Evolutionary conservation across 306 rosid species (phyloP), one percentile per base, ranked within the genome.

Genomic region (Casuarina equisetifolia): DNA sequence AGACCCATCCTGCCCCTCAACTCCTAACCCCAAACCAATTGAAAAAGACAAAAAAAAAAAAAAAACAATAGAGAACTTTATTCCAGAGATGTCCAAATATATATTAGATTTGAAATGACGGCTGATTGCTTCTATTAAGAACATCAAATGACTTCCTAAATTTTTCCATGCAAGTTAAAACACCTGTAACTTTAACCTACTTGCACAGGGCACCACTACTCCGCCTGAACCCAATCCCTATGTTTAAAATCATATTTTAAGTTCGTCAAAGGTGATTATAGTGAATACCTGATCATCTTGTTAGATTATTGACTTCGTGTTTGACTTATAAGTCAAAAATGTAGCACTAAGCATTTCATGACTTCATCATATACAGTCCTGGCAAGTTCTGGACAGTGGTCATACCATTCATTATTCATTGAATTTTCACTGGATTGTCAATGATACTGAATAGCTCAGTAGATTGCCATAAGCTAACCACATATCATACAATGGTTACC

Each of bases 261-360:
- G 49, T 38, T 40, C 49, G 40, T 13, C 17, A 48, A 19, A 66
- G 3, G 70, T 16, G 6, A 40, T 17, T 1, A 40, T 66, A 4
- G 39, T 66, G 70, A 66, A 66, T 40, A 16, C 70, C 20, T 39
- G 44, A 62, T 62, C 36, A 39, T 44, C 69, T 12, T 62, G 69
- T 62, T 62, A 35, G 36, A 35, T 16, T 62, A 36, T 36, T 62
- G 69, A 36, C 69, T 66, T 17, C 32, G 7, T 40, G 48, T 40
- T 40, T 40, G 49, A 16, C 48, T 66, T 42, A 3, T 11, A 39
- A 7, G 19, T 19, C 12, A 66, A 66, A 66, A 0, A 66, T 6
- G 48, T 66, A 66, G 70, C 70, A 66, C 11, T 66, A 3, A 16
- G 10, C 25, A 40, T 64, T 15, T 64, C 45, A 64, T 39, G 6